Conservation (phyloP, 345 rosid species). For the Gossypium turneri region DNA sequence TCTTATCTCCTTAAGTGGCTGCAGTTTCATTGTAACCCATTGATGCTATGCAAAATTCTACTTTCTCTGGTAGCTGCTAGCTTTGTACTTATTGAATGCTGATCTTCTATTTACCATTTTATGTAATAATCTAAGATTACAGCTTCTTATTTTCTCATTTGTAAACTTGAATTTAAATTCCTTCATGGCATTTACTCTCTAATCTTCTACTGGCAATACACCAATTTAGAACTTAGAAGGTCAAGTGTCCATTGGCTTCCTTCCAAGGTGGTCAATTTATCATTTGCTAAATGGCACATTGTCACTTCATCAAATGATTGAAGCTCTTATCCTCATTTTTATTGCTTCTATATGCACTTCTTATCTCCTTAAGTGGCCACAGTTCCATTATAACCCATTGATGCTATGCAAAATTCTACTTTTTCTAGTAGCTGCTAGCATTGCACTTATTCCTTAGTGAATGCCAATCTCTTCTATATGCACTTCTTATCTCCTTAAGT, state of each 20-base stretch:
- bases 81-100: neutral
- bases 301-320: neutral
- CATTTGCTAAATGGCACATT: neutral
- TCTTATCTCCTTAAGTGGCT: neutral
- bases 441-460: neutral
- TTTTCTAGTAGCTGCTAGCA: neutral
- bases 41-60: neutral
- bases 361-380: neutral
- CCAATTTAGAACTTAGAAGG: neutral
- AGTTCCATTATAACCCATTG: neutral
- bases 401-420: neutral
- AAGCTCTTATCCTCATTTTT: neutral
- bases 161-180: neutral
- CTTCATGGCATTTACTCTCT: neutral
- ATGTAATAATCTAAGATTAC: neutral
- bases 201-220: neutral
- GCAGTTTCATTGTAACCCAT: neutral
- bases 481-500: neutral
- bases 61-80: neutral
- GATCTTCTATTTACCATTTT: neutral
- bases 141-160: neutral
- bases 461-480: neutral
- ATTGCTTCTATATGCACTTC: neutral
- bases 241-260: neutral
- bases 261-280: neutral